Percentiles rank a stretch among this genome's conserved stretches.
phyloP scores from a whole-genome alignment of 176 grass and related monocot genomes.

The Poa pratensis region DNA sequence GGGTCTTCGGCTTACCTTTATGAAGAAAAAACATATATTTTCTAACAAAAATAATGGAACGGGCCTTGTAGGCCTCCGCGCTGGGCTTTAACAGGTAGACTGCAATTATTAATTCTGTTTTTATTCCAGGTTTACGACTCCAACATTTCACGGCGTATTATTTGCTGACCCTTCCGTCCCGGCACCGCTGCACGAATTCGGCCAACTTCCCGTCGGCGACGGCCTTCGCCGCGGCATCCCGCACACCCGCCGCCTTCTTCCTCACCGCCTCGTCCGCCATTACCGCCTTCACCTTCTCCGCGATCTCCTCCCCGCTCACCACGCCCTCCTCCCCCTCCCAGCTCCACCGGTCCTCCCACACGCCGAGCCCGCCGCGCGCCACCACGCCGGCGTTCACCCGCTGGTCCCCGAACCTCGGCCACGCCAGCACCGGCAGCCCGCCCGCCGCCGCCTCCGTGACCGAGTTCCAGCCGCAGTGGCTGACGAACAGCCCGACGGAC shows the following conservation, averaged over 20 bases:
- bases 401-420: conserved; percentile 70
- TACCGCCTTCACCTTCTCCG: conserved; percentile 37
- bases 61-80: too few relatives aligned
- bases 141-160: too few relatives aligned
- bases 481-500: conserved; percentile 65
- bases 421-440: conserved; percentile 66
- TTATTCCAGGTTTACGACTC: too few relatives aligned
- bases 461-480: conserved; percentile 90
- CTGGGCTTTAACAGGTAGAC: too few relatives aligned
- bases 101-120: too few relatives aligned
- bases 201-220: not conserved
- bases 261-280: conserved; percentile 25
- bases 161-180: not conserved
- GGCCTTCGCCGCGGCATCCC: conserved; percentile 27
- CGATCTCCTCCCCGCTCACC: conserved; percentile 38
- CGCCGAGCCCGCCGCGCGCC: conserved; percentile 34
- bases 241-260: conserved; percentile 26
- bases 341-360: conserved; percentile 63
- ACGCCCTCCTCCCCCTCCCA: conserved; percentile 60
- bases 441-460: conserved; percentile 57
- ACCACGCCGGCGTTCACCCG: conserved; percentile 62
- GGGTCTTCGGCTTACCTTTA: too few relatives aligned
- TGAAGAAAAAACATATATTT: too few relatives aligned
- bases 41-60: too few relatives aligned
- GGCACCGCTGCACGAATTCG: conserved; percentile 42